Evolutionary conservation across 805 yeast species (phyloP).

Genomic region (Saccharomyces mikatae): DNA sequence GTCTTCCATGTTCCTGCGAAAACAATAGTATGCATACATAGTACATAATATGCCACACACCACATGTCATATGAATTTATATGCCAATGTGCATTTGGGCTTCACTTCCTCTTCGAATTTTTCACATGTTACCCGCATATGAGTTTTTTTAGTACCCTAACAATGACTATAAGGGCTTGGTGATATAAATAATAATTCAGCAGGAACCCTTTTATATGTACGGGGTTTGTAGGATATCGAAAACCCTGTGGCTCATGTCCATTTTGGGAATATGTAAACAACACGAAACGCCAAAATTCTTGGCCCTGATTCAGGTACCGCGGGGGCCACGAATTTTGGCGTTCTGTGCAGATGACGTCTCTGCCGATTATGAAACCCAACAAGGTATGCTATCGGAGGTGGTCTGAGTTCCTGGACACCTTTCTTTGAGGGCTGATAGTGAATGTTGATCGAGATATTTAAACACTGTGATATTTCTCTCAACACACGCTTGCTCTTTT

Average conservation of each 20-base stretch:
- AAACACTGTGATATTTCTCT: not conserved
- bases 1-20: not conserved
- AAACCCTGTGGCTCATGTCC: not conserved
- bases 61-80: not conserved
- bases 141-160: not conserved
- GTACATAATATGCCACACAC: not conserved
- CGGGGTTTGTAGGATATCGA: not conserved
- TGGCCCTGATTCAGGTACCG: not conserved
- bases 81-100: not conserved
- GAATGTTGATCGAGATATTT: not conserved
- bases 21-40: not conserved
- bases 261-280: not conserved
- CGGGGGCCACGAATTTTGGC: not conserved
- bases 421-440: not conserved
- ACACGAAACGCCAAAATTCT: not conserved
- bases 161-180: not conserved
- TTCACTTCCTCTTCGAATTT: not conserved
- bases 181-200: not conserved
- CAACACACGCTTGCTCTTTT: not conserved
- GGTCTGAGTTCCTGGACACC: not conserved
- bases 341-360: not conserved
- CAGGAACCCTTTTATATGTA: not conserved
- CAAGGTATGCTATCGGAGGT: not conserved
- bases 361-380: not conserved
- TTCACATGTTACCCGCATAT: not conserved